phyloP scores from a whole-genome alignment of 2,329 filamentous ascomycete species.

The Verticillium nubilum region DNA sequence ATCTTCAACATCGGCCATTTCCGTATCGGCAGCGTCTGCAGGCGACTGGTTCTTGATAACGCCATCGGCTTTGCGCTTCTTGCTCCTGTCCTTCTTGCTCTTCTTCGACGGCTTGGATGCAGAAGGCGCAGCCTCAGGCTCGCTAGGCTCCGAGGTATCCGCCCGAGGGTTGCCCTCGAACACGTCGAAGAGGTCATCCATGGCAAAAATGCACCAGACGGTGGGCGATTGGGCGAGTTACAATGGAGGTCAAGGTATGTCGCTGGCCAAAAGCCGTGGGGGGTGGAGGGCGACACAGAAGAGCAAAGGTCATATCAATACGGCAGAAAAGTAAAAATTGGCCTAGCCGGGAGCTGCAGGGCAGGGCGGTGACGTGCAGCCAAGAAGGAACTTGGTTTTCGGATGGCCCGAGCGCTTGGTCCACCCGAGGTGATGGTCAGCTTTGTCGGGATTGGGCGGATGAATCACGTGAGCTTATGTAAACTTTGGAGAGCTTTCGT shows the following conservation, averaged over 20 bases:
- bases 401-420: neutral
- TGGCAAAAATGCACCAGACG: constrained; percentile 23
- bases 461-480: constrained; percentile 1
- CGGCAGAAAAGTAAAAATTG: constrained; percentile 1
- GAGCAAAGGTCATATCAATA: neutral
- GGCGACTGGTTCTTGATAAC: constrained; percentile 53
- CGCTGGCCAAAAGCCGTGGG: neutral
- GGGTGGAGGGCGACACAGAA: neutral
- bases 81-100: constrained; percentile 59
- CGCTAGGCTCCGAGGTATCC: constrained; percentile 32
- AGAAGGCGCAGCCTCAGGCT: constrained; percentile 31
- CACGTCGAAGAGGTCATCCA: constrained; percentile 79
- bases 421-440: neutral
- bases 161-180: constrained; percentile 62
- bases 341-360: neutral
- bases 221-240: neutral
- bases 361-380: neutral
- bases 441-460: neutral
- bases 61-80: constrained; percentile 84
- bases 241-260: neutral
- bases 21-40: constrained; percentile 25
- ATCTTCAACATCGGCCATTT: constrained; percentile 39
- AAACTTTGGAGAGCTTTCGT: neutral
- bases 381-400: neutral
- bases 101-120: constrained; percentile 38